phyloP scores from a whole-genome alignment of 805 yeast species.

The Isabelozyma gotoi region DNA sequence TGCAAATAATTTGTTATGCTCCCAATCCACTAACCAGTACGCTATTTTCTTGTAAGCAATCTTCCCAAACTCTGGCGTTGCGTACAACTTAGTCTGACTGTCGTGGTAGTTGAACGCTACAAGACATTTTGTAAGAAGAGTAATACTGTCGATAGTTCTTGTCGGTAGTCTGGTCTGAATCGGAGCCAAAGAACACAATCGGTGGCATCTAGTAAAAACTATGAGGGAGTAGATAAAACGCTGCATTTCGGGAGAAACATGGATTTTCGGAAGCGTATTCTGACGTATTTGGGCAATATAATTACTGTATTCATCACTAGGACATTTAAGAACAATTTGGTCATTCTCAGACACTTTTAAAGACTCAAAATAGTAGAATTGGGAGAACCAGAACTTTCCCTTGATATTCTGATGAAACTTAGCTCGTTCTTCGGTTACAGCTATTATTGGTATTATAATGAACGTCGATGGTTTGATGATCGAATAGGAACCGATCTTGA shows the following conservation, averaged over 20 bases:
- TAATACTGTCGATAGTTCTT: conserved; percentile 26
- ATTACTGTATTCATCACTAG: conserved; percentile 1
- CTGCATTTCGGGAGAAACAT: conserved; percentile 34
- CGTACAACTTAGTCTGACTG: conserved; percentile 14
- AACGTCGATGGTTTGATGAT: conserved; percentile 14
- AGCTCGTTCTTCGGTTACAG: conserved; percentile 4
- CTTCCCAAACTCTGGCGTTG: conserved; percentile 39
- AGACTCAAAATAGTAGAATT: conserved; percentile 6
- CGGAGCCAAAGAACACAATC: conserved; percentile 40
- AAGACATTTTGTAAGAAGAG: conserved; percentile 25
- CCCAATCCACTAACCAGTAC: conserved; percentile 47
- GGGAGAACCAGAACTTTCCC: conserved; percentile 27
- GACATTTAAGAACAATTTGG: not conserved
- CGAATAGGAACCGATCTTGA: conserved; percentile 3
- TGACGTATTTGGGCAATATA: conserved; percentile 7
- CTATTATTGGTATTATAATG: conserved; percentile 14
- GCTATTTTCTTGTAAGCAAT: conserved; percentile 38
- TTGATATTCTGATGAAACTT: conserved; percentile 18
- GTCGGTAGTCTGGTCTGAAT: conserved; percentile 33
- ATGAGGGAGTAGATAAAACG: conserved; percentile 37
- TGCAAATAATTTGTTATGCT: conserved; percentile 19
- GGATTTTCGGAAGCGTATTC: conserved; percentile 13
- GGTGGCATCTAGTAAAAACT: conserved; percentile 36
- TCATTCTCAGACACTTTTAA: not conserved
- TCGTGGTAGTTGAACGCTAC: conserved; percentile 18